Conservation (phyloP, 305 asterid genomes). For the Solanum hybrid region DNA sequence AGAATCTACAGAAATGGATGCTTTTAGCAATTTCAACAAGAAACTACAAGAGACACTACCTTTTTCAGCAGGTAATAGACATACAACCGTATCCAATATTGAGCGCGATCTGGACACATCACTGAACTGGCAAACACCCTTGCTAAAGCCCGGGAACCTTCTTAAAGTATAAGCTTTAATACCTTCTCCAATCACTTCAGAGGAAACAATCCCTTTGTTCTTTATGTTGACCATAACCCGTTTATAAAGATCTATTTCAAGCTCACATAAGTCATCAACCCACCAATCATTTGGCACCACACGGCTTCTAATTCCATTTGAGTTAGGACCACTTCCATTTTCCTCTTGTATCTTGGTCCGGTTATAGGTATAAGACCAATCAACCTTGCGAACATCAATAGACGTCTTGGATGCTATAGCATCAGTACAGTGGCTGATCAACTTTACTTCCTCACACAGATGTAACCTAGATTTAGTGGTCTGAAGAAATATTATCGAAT, state of each 20-base stretch:
- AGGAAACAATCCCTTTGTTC: slow-evolving; percentile 38
- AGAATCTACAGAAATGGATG: slow-evolving; percentile 53
- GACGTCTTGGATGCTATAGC: slow-evolving; percentile 36
- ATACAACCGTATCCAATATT: slow-evolving; percentile 54
- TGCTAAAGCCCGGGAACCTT: slow-evolving; percentile 57
- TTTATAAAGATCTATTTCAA: slow-evolving; percentile 62
- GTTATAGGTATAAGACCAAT: slow-evolving; percentile 35
- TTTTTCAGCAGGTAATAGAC: slow-evolving; percentile 69
- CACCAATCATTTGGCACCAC: slow-evolving; percentile 84
- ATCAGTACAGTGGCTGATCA: slow-evolving; percentile 23
- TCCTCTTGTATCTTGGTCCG: slow-evolving; percentile 39
- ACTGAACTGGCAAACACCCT: slow-evolving; percentile 36
- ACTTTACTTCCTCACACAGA: slow-evolving; percentile 31
- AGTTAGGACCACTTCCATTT: slow-evolving; percentile 43
- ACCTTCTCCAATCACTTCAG: slow-evolving; percentile 79
- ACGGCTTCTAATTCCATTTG: slow-evolving; percentile 50
- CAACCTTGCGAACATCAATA: slow-evolving; percentile 19
- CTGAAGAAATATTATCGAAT: slow-evolving; percentile 33
- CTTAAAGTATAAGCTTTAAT: slow-evolving; percentile 70
- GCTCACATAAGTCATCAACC: slow-evolving; percentile 84
- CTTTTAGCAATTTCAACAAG: slow-evolving; percentile 19
- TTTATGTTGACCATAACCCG: slow-evolving; percentile 48
- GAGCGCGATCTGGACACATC: slow-evolving; percentile 43
- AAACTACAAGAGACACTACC: slow-evolving; percentile 68
- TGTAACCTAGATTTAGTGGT: slow-evolving; percentile 21